These are phyloP conservation scores for Thalassiosira hispida DNA, from an alignment of 352 stramenopile species.

Conservation along the genomic window DNA sequence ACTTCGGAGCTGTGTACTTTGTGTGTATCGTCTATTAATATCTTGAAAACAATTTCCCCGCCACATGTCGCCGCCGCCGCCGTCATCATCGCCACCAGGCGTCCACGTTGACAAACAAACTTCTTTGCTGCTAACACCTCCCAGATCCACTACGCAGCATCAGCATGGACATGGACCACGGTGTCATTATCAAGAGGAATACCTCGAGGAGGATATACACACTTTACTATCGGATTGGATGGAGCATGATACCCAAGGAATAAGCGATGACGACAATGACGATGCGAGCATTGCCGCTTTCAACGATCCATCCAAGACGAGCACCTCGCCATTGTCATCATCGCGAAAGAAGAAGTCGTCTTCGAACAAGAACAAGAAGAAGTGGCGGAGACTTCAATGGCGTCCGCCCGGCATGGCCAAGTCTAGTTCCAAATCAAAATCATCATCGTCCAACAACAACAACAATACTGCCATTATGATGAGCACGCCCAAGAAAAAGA, in stretches of 20 bases:
- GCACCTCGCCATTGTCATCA: background rate
- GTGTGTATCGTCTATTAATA: too few relatives aligned
- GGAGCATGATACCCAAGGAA: background rate
- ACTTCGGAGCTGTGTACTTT: too few relatives aligned
- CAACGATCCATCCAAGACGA: too few relatives aligned
- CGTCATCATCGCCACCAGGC: constrained; percentile 3
- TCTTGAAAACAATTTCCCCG: too few relatives aligned
- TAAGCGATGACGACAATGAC: constrained; percentile 1
- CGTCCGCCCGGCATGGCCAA: constrained; percentile 18
- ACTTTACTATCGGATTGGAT: constrained; percentile 19
- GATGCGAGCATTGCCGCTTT: background rate
- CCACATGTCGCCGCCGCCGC: too few relatives aligned
- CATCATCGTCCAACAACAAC: background rate
- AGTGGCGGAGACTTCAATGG: constrained; percentile 23
- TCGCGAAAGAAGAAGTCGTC: background rate
- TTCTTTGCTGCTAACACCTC: constrained; percentile 9
- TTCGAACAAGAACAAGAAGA: constrained; percentile 15
- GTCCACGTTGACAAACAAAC: constrained; percentile 40
- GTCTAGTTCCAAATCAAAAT: background rate
- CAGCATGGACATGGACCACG: background rate
- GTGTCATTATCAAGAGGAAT: constrained; percentile 9
- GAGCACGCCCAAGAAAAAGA: too few relatives aligned
- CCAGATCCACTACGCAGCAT: background rate
- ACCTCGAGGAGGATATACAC: constrained; percentile 20
- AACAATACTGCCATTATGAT: constrained; percentile 1